phyloP scores from a whole-genome alignment of 768 basidiomycete genomes.

The Lyophyllum decastes region DNA sequence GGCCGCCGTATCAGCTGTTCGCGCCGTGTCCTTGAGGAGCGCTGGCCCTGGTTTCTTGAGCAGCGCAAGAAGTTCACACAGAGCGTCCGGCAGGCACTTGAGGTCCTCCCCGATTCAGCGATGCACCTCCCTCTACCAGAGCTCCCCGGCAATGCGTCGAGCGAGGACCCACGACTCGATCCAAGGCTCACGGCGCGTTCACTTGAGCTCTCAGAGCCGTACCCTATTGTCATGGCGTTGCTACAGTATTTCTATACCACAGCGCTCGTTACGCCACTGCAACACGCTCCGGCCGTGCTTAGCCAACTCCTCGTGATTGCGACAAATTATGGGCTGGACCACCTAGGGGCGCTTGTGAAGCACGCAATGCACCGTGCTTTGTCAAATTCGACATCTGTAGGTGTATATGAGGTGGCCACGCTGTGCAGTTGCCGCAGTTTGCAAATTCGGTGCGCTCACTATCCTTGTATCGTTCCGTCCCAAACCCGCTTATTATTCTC shows the following conservation, averaged over 20 bases:
- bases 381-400: slow-evolving; percentile 82
- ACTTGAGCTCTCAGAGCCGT: slow-evolving; percentile 85
- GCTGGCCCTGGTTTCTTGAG: slow-evolving; percentile 95
- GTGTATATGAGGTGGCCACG: slow-evolving; percentile 94
- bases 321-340: slow-evolving; percentile 76
- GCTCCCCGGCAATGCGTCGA: slow-evolving; percentile 50
- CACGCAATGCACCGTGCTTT: slow-evolving; percentile 93
- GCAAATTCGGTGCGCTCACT: slow-evolving; percentile 69
- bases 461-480: slow-evolving; percentile 18
- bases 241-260: slow-evolving; percentile 94
- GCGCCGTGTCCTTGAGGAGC: slow-evolving; percentile 78
- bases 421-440: slow-evolving; percentile 85
- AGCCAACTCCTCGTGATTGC: slow-evolving; percentile 84
- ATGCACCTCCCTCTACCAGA: slow-evolving; percentile 68
- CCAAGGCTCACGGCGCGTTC: slow-evolving; percentile 80
- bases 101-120: slow-evolving; percentile 57
- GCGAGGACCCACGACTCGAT: slow-evolving; percentile 60
- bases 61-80: slow-evolving; percentile 62
- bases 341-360: slow-evolving; percentile 79
- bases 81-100: slow-evolving; percentile 56
- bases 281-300: slow-evolving; percentile 88
- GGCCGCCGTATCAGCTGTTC: slow-evolving; percentile 83
- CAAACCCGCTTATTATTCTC: slow-evolving; percentile 13
- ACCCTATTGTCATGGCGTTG: slow-evolving; percentile 84
- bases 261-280: slow-evolving; percentile 84